Evolutionary conservation across 2,329 filamentous ascomycete species (phyloP), one percentile per base, ranked within the genome.

Genomic region (Diplodia intermedia): DNA sequence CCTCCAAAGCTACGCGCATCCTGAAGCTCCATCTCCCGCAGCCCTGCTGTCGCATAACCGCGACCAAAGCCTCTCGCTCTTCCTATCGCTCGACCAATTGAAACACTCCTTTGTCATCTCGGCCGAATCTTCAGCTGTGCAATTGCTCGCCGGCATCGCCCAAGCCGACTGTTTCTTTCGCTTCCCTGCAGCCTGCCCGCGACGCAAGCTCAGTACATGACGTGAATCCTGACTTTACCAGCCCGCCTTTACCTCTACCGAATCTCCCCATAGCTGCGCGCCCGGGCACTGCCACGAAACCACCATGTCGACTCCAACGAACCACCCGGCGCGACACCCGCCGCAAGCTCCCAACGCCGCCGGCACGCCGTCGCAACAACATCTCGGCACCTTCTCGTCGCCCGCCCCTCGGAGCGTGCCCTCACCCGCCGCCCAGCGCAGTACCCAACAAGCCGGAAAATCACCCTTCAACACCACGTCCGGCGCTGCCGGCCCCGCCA

Each of bases 381-480:
- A 75, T 78, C 75, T 78, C 68, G 71, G 73, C 65, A 72, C 72
- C 70, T 81, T 78, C 76, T 80, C 75, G 54, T 81, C 75, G 50
- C 78, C 78, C 62, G 79, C 76, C 33, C 81, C 77, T 71, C 82
- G 77, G 74, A 82, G 75, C 71, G 77, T 80, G 1, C 71, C 74
- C 40, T 74, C 72, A 12, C 72, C 74, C 12, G 73, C 73, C 18
- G 68, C 73, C 14, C 68, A 71, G n/a, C 70, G 78, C 72, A 29
- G 74, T 29, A 52, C 72, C 47, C 76, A 75, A 47, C 60, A 63
- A n/a, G 75, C 78, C 9, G 77, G 73, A 54, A 80, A 79, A 71
- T 78, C 78, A 29, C 82, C 82, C 31, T 74, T 72, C 33, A 70
- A 68, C 52, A 36, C 65, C n/a, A 49, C 40, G 26, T 26, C 23